Evolutionary conservation across 2,329 filamentous ascomycete genomes (phyloP).

Genomic region (Phyllosticta paracitricarpa): DNA sequence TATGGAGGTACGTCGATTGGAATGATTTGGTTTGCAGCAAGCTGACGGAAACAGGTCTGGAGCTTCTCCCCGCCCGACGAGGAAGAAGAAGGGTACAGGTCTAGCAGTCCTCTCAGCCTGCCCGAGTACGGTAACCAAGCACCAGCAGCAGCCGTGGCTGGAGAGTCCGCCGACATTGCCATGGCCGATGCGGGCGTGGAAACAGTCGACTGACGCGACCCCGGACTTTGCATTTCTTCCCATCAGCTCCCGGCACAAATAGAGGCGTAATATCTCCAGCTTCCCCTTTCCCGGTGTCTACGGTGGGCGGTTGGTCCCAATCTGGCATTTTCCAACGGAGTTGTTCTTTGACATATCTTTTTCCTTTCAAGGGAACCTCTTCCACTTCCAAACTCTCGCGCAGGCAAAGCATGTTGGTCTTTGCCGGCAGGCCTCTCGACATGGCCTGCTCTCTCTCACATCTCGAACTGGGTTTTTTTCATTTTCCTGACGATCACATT

Average conservation of each 20-base stretch:
- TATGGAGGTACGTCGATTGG: conserved; percentile 69
- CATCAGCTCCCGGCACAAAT: neutral
- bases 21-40: conserved; percentile 5
- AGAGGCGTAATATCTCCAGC: neutral
- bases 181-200: conserved; percentile 5
- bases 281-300: neutral
- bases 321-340: conserved; percentile 6
- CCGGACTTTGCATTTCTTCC: neutral
- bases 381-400: too few species aligned
- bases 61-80: conserved; percentile 84
- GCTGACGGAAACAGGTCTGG: conserved; percentile 58
- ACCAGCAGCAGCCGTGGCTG: neutral
- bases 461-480: too few species aligned
- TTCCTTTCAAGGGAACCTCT: too few species aligned
- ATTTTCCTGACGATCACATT: too few species aligned
- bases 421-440: too few species aligned
- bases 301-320: conserved; percentile 4
- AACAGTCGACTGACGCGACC: neutral
- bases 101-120: conserved; percentile 33
- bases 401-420: too few species aligned
- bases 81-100: conserved; percentile 27
- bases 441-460: too few species aligned
- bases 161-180: neutral
- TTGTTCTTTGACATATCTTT: neutral
- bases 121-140: conserved; percentile 19